Percentiles rank a stretch among this genome's conserved stretches.
phyloP scores from a whole-genome alignment of 495 filamentous ascomycete species.

The Trichoderma gamsii region DNA sequence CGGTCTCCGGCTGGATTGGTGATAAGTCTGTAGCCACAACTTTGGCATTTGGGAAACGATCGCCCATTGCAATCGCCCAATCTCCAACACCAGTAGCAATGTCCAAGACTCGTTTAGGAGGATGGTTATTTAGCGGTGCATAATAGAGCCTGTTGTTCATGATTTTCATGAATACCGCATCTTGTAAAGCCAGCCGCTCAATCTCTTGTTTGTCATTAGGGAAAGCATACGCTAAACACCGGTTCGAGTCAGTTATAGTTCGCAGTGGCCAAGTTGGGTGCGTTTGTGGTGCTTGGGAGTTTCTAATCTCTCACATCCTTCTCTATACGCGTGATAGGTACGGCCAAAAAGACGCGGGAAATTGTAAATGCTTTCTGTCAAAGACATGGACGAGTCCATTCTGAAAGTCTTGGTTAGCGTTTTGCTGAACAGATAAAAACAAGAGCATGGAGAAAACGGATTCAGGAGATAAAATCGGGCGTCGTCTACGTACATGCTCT shows the following conservation, averaged over 20 bases:
- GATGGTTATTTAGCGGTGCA: slow-evolving; percentile 44
- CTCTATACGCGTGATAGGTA: slow-evolving; percentile 50
- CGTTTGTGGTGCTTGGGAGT: not conserved
- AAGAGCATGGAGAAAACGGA: not conserved
- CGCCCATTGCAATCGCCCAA: slow-evolving; percentile 47
- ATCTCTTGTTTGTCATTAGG: slow-evolving; percentile 55
- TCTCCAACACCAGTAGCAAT: slow-evolving; percentile 59
- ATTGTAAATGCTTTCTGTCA: slow-evolving; percentile 23
- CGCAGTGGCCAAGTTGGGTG: not conserved
- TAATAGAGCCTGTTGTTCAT: slow-evolving; percentile 50
- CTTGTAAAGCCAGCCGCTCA: slow-evolving; percentile 52
- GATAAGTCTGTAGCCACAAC: slow-evolving; percentile 38
- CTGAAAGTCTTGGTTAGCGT: not conserved
- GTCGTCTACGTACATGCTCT: not conserved
- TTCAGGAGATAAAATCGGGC: not conserved
- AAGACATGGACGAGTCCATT: slow-evolving; percentile 3
- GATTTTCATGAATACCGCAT: slow-evolving; percentile 51
- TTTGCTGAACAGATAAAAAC: not conserved
- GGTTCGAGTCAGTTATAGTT: not conserved
- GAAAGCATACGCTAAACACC: slow-evolving; percentile 43
- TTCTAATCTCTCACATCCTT: slow-evolving; percentile 21
- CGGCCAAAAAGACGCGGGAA: slow-evolving; percentile 50
- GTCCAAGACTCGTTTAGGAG: slow-evolving; percentile 56
- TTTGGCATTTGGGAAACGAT: slow-evolving; percentile 36
- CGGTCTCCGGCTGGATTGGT: slow-evolving; percentile 40